Conservation (phyloP, 2,329 filamentous ascomycete genomes). For the Cercospora beticola region DNA sequence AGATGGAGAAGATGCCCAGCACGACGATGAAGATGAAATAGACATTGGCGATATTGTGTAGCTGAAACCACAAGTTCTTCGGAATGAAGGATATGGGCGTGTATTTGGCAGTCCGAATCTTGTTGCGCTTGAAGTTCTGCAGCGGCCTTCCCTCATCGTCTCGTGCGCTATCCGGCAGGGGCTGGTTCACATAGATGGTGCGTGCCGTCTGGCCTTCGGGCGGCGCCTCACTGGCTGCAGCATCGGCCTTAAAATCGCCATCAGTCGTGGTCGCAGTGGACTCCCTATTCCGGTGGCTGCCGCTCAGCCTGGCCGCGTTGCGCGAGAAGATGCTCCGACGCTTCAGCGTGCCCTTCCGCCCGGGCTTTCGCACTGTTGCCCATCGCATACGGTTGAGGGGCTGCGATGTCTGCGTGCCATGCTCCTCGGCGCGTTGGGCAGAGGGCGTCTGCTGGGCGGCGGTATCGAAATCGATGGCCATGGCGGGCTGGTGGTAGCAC, state of each 20-base stretch:
- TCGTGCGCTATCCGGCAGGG: conserved; percentile 70
- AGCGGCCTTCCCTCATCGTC: conserved; percentile 78
- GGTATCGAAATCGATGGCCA: conserved; percentile 25
- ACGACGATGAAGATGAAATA: conserved; percentile 98
- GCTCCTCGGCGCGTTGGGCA: conserved; percentile 45
- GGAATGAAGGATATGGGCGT: conserved; percentile 92
- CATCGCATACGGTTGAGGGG: conserved; percentile 75
- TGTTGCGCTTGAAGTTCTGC: conserved; percentile 78
- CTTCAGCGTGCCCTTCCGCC: conserved; percentile 74
- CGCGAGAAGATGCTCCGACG: conserved; percentile 79
- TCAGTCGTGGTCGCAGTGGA: conserved; percentile 37
- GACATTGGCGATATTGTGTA: conserved; percentile 97
- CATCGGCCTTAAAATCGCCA: conserved; percentile 35
- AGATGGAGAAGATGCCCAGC: conserved; percentile 89
- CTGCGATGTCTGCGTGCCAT: conserved; percentile 43
- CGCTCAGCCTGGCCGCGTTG: conserved; percentile 33
- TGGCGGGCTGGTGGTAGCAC: conserved; percentile 11
- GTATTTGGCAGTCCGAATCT: conserved; percentile 97
- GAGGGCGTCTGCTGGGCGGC: conserved; percentile 17
- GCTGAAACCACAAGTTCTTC: conserved; percentile 96
- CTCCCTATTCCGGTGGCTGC: conserved; percentile 42
- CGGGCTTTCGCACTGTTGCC: conserved; percentile 86
- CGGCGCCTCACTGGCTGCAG: conserved; percentile 27
- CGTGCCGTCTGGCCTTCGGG: conserved; percentile 48
- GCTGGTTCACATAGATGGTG: conserved; percentile 80